Conservation (phyloP, 2,329 filamentous ascomycete genomes). For the Colletotrichum incanum region DNA sequence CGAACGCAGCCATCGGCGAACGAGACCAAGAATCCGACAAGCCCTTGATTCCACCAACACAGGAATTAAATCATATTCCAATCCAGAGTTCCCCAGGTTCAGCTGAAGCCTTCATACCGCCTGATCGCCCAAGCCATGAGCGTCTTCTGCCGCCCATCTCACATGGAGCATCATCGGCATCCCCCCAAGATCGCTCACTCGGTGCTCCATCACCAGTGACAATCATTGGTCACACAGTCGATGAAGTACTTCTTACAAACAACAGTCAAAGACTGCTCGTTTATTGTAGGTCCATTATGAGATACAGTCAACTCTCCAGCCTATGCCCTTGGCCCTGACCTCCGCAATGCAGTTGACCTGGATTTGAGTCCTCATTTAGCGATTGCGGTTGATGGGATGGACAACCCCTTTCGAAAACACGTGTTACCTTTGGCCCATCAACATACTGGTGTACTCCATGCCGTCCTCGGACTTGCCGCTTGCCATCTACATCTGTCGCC, state of each 20-base stretch:
- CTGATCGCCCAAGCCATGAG: background rate
- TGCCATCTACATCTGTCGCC: slow-evolving; percentile 47
- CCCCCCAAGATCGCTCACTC: background rate
- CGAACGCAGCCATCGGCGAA: slow-evolving; percentile 37
- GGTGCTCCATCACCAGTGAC: slow-evolving; percentile 17
- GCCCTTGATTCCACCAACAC: background rate
- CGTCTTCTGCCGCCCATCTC: background rate
- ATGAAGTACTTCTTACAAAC: background rate
- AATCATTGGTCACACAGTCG: background rate
- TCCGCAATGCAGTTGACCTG: slow-evolving; percentile 43
- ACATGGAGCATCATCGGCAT: background rate
- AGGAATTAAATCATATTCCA: background rate
- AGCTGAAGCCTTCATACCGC: background rate
- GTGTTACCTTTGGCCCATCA: slow-evolving; percentile 47
- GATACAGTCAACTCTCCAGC: background rate
- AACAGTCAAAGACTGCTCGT: slow-evolving; percentile 11
- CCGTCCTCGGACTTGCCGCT: slow-evolving; percentile 47
- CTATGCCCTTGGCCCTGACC: background rate
- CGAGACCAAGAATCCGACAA: background rate
- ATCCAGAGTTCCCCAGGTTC: background rate
- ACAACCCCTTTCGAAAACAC: slow-evolving; percentile 47
- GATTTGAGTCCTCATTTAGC: slow-evolving; percentile 45
- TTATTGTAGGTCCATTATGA: slow-evolving; percentile 11
- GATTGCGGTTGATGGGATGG: slow-evolving; percentile 43
- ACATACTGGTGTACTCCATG: slow-evolving; percentile 48